These are phyloP conservation scores for Chaetoceros tenuissimus DNA, from an alignment of 108 stramenopile genomes.

Conservation along the genomic window DNA sequence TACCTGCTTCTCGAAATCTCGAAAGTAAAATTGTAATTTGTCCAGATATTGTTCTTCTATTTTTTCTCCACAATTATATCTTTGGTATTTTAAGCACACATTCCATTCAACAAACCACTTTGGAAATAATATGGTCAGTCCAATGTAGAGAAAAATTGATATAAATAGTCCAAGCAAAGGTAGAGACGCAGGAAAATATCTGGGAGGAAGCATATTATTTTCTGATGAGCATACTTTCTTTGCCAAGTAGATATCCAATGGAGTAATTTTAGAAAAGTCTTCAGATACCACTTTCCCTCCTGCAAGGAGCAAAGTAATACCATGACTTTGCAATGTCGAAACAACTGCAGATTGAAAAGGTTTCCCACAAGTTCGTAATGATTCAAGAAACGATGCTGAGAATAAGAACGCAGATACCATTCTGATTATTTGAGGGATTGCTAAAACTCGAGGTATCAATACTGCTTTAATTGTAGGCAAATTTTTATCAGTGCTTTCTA, in stretches of 20 bases:
- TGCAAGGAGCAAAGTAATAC: neutral
- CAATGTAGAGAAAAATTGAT: slow-evolving; percentile 23
- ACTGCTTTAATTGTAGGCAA: neutral
- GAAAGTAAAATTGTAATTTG: slow-evolving; percentile 1
- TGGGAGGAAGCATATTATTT: slow-evolving; percentile 27
- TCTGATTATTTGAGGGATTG: neutral
- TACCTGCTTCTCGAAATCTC: slow-evolving; percentile 10
- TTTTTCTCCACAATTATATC: slow-evolving; percentile 7
- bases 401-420: neutral
- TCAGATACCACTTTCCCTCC: neutral
- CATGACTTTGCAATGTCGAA: neutral
- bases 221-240: slow-evolving; percentile 23
- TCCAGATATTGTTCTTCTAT: neutral
- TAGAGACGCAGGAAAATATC: slow-evolving; percentile 29
- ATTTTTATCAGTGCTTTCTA: no score
- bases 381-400: neutral
- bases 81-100: slow-evolving; percentile 28
- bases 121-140: slow-evolving; percentile 34
- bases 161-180: slow-evolving; percentile 32
- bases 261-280: neutral
- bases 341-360: neutral
- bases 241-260: slow-evolving; percentile 29
- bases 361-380: neutral
- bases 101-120: slow-evolving; percentile 31
- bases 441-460: neutral